Conservation (phyloP, 768 basidiomycete species). For the Hortiboletus campestris region DNA sequence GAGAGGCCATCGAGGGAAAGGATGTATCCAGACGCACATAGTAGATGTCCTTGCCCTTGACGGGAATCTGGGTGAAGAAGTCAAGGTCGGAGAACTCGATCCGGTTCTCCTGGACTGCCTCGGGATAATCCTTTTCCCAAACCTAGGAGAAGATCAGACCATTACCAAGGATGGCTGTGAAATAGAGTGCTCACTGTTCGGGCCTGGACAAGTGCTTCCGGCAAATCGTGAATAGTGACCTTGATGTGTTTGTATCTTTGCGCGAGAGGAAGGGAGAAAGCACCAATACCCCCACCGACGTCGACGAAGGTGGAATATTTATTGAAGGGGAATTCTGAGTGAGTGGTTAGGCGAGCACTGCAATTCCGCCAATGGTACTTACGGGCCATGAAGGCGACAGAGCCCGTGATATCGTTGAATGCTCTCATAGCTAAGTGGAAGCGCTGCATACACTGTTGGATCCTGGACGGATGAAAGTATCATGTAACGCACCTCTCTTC, state of each 20-base stretch:
- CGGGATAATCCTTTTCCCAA: slow-evolving; percentile 24
- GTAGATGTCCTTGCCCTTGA: slow-evolving; percentile 30
- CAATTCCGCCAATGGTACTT: neutral
- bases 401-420: slow-evolving; percentile 23
- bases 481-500: slow-evolving; percentile 17
- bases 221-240: slow-evolving; percentile 34
- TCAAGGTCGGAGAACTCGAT: slow-evolving; percentile 30
- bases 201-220: slow-evolving; percentile 22
- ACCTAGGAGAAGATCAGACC: slow-evolving; percentile 12
- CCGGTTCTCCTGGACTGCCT: slow-evolving; percentile 23
- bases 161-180: neutral
- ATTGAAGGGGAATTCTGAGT: slow-evolving; percentile 33
- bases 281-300: slow-evolving; percentile 37
- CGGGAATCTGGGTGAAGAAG: slow-evolving; percentile 31
- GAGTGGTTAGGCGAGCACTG: neutral
- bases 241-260: slow-evolving; percentile 28
- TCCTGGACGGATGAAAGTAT: neutral
- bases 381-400: slow-evolving; percentile 25
- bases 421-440: slow-evolving; percentile 28
- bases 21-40: slow-evolving; percentile 24
- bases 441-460: slow-evolving; percentile 7
- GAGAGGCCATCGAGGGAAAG: neutral
- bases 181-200: slow-evolving; percentile 8
- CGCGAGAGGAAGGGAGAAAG: slow-evolving; percentile 30
- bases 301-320: slow-evolving; percentile 32